phyloP scores from a whole-genome alignment of 148 eudicot genomes.

The Chenopodium album region DNA sequence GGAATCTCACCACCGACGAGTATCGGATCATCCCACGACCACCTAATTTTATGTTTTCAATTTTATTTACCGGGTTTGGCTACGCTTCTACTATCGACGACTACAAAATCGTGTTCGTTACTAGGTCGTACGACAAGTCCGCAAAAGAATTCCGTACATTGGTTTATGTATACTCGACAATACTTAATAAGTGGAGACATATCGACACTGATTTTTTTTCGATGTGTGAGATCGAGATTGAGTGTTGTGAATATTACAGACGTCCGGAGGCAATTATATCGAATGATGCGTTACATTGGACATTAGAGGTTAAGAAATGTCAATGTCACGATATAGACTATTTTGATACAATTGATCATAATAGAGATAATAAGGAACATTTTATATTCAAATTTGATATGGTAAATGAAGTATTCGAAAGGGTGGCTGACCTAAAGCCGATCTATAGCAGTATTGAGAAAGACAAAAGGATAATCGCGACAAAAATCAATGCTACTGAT shows the following conservation, averaged over 20 bases:
- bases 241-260: too few relatives aligned
- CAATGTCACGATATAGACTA: too few relatives aligned
- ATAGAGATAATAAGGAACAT: not conserved
- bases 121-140: not conserved
- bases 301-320: too few relatives aligned
- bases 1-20: not conserved
- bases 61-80: not conserved
- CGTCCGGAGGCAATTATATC: not conserved
- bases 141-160: too few relatives aligned
- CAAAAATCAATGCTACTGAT: not conserved
- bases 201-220: too few relatives aligned
- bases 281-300: not conserved
- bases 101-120: not conserved
- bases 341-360: too few relatives aligned
- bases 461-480: not conserved
- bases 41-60: not conserved
- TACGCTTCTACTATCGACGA: not conserved
- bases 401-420: not conserved
- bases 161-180: not conserved
- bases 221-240: too few relatives aligned
- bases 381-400: not conserved
- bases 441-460: not conserved
- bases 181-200: not conserved
- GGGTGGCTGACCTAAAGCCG: not conserved
- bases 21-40: not conserved